Evolutionary conservation across 306 rosid genomes (phyloP).

Genomic region (Gleditsia sinensis): DNA sequence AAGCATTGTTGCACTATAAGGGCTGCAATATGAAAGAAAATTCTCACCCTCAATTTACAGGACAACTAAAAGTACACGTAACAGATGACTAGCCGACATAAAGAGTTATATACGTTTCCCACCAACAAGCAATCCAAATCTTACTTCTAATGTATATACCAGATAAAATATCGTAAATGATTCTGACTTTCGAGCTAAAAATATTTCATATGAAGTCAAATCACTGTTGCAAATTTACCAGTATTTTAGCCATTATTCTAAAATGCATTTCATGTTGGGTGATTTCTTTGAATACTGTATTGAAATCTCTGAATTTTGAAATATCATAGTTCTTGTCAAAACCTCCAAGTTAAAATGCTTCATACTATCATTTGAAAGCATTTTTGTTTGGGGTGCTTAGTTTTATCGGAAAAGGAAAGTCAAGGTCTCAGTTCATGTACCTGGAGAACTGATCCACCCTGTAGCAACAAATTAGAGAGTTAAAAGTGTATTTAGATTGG

Average conservation of each 20-base stretch:
- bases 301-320: not conserved
- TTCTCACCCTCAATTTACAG: slow-evolving; percentile 28
- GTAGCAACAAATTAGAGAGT: slow-evolving; percentile 48
- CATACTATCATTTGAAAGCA: not conserved
- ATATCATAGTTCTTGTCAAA: not conserved
- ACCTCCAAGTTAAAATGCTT: slow-evolving; percentile 2
- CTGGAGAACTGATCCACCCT: slow-evolving; percentile 94
- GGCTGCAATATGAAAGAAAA: slow-evolving; percentile 61
- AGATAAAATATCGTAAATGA: slow-evolving; percentile 5
- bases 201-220: not conserved
- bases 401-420: slow-evolving; percentile 17
- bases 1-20: slow-evolving; percentile 66
- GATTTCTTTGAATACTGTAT: slow-evolving; percentile 8
- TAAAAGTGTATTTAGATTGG: slow-evolving; percentile 32
- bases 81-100: slow-evolving; percentile 1
- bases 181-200: slow-evolving; percentile 14
- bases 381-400: slow-evolving; percentile 8
- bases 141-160: not conserved
- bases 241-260: not conserved
- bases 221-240: not conserved
- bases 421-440: slow-evolving; percentile 44
- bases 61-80: not conserved
- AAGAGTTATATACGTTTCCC: slow-evolving; percentile 4
- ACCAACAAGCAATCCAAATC: slow-evolving; percentile 1
- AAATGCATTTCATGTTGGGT: slow-evolving; percentile 2